Evolutionary conservation across 2,329 filamentous ascomycete genomes (phyloP).

Genomic region (Torrubiella hemipterigena): DNA sequence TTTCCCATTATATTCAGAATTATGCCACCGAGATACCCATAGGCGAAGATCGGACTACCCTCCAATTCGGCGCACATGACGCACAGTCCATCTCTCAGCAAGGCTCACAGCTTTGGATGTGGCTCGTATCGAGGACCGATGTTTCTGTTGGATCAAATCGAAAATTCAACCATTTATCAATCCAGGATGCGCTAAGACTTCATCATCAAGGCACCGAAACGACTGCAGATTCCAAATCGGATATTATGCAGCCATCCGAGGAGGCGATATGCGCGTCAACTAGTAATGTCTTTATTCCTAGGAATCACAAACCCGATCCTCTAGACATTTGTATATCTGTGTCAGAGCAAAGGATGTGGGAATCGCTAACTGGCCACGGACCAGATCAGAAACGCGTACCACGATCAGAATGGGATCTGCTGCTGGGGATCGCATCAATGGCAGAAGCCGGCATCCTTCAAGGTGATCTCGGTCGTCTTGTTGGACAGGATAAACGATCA

Average conservation of each 20-base stretch:
- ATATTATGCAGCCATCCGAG: no score
- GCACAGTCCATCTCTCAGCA: slow-evolving; percentile 13
- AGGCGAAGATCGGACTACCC: no score
- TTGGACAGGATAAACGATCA: slow-evolving; percentile 51
- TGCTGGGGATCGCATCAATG: slow-evolving; percentile 44
- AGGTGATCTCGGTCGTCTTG: slow-evolving; percentile 44
- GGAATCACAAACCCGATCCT: no score
- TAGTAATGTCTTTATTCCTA: no score
- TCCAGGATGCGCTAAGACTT: no score
- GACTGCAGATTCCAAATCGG: slow-evolving; percentile 1
- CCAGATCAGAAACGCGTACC: slow-evolving; percentile 47
- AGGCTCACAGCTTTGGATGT: slow-evolving; percentile 21
- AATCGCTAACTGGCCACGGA: slow-evolving; percentile 45
- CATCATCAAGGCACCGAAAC: no score
- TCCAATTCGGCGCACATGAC: no score
- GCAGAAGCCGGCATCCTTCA: slow-evolving; percentile 46
- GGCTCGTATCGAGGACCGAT: slow-evolving; percentile 21
- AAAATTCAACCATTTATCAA: slow-evolving; percentile 26
- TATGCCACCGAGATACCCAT: no score
- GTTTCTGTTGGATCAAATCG: slow-evolving; percentile 21
- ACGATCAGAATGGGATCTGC: slow-evolving; percentile 44
- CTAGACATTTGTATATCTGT: slow-evolving; percentile 27
- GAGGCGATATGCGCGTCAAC: no score
- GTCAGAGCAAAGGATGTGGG: slow-evolving; percentile 46
- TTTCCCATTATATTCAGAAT: no score